Percentiles rank a stretch among this genome's conserved stretches.
These are phyloP conservation scores for Leccinum barrowsii DNA, from an alignment of 768 basidiomycete genomes.

Conservation along the genomic window DNA sequence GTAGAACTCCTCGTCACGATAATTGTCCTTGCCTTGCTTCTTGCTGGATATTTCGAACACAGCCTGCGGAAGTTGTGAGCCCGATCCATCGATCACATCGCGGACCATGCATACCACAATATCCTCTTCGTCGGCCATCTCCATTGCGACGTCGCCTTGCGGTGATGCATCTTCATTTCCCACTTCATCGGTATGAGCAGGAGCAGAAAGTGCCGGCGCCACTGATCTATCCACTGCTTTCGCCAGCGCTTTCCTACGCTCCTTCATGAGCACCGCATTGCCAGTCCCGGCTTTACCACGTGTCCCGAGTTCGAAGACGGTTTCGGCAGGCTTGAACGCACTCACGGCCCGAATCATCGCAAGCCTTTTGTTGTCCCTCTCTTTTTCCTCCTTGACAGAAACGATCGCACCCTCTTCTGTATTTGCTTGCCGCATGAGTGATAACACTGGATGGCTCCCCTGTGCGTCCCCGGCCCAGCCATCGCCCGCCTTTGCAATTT, in stretches of 20 bases:
- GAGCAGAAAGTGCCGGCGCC: constrained; percentile 26
- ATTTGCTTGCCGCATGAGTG: constrained; percentile 39
- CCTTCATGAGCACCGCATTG: constrained; percentile 80
- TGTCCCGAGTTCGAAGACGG: constrained; percentile 84
- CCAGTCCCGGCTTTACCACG: constrained; percentile 57
- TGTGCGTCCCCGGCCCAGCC: constrained; percentile 66
- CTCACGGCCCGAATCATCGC: constrained; percentile 71
- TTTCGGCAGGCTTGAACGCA: constrained; percentile 82
- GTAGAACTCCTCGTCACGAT: constrained; percentile 83
- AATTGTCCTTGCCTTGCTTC: constrained; percentile 44
- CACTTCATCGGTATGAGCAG: constrained; percentile 32
- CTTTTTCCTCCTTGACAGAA: constrained; percentile 34
- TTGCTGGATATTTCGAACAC: constrained; percentile 59
- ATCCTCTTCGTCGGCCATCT: constrained; percentile 79
- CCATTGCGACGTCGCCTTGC: constrained; percentile 35
- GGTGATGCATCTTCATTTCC: constrained; percentile 32
- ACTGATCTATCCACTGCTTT: constrained; percentile 56
- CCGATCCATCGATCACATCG: neutral
- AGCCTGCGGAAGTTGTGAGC: constrained; percentile 39
- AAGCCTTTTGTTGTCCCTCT: constrained; percentile 46
- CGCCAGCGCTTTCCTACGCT: constrained; percentile 71
- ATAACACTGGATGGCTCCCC: constrained; percentile 66
- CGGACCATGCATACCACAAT: constrained; percentile 51
- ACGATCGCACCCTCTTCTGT: constrained; percentile 25
- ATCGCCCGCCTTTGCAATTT: constrained; percentile 63